phyloP scores from a whole-genome alignment of 768 basidiomycete genomes.

The Naganishia friedmannii region DNA sequence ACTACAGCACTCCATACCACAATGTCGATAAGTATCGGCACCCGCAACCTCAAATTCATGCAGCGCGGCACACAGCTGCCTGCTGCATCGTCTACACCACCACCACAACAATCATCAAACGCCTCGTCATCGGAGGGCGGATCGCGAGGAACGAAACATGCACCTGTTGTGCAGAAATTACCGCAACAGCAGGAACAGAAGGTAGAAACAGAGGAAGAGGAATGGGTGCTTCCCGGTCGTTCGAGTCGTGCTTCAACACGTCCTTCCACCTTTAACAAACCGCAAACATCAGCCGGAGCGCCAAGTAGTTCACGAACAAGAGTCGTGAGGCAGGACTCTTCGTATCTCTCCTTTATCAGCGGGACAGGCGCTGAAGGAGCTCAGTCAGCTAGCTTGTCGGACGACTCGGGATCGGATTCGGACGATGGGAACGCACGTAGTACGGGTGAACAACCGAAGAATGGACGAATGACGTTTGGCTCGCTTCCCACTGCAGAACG shows the following conservation, averaged over 20 bases:
- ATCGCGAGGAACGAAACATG: neutral
- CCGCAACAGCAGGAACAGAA: neutral
- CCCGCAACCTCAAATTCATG: slow-evolving; percentile 15
- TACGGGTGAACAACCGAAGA: neutral
- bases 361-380: neutral
- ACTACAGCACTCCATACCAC: neutral
- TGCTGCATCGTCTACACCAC: neutral
- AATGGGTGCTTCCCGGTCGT: slow-evolving; percentile 10
- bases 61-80: slow-evolving; percentile 18
- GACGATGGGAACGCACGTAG: neutral
- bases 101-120: neutral
- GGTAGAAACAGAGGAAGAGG: slow-evolving; percentile 7
- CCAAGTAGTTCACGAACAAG: neutral
- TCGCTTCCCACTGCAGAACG: neutral
- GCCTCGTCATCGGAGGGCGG: neutral
- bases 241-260: too few relatives aligned
- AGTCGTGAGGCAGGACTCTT: slow-evolving; percentile 6
- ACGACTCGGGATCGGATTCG: neutral
- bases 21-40: slow-evolving; percentile 9
- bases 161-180: neutral
- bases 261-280: neutral
- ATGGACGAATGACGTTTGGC: slow-evolving; percentile 17
- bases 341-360: slow-evolving; percentile 9
- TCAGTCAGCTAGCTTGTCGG: neutral
- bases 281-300: neutral